Evolutionary conservation across 139 green algal genomes (phyloP).

Genomic region (Pseudopediastrum boryanum): DNA sequence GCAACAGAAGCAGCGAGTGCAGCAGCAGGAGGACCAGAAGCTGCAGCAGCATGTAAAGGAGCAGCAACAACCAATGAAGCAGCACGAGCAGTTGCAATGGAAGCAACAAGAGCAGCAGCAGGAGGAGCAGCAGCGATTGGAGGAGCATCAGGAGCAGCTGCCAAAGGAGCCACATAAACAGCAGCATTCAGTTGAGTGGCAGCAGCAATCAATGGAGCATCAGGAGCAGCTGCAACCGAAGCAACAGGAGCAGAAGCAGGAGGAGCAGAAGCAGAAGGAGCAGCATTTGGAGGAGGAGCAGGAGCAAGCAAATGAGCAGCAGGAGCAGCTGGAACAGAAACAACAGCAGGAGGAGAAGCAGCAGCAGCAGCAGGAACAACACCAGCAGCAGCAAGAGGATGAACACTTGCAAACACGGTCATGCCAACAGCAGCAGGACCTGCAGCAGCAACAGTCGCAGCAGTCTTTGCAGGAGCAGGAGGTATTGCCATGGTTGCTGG

Average conservation of each 20-base stretch:
- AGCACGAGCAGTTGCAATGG: too few species aligned
- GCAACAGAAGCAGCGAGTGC: too few species aligned
- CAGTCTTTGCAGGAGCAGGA: not conserved
- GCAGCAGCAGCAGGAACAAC: not conserved
- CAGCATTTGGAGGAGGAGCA: not conserved
- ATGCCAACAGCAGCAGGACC: not conserved
- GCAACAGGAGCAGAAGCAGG: constrained; percentile 5
- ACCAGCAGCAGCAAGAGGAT: not conserved
- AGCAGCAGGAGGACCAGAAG: too few species aligned
- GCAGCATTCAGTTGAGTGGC: not conserved
- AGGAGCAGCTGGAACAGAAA: too few species aligned
- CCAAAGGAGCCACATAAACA: not conserved
- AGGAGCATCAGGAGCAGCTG: not conserved
- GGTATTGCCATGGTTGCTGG: not conserved
- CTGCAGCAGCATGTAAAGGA: too few species aligned
- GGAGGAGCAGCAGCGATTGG: not conserved
- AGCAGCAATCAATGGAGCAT: not conserved
- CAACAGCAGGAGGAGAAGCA: not conserved
- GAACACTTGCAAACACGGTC: not conserved
- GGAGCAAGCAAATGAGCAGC: not conserved
- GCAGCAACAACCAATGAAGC: too few species aligned
- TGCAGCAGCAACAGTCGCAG: not conserved
- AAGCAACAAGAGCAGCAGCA: not conserved
- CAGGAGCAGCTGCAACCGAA: not conserved
- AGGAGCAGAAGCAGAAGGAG: not conserved